Conservation (phyloP, 1,139 yeast genomes). For the Pichia kudriavzevii region DNA sequence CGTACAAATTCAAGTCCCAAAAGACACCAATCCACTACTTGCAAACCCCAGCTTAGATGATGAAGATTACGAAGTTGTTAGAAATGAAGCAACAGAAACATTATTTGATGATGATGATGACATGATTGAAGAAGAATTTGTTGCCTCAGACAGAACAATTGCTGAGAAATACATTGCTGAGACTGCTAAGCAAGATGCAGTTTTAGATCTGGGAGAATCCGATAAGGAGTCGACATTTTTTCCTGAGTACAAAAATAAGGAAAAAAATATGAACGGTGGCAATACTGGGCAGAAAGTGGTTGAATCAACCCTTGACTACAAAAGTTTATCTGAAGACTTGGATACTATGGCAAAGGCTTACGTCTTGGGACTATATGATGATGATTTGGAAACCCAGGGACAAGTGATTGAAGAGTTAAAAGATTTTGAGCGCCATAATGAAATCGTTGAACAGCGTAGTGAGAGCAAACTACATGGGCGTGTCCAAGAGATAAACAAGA, state of each 20-base stretch:
- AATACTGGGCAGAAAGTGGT: slow-evolving; percentile 15
- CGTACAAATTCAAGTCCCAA: slow-evolving; percentile 13
- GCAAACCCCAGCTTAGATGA: slow-evolving; percentile 13
- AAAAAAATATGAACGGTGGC: too few species aligned
- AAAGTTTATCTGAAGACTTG: slow-evolving; percentile 35
- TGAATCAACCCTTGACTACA: slow-evolving; percentile 35
- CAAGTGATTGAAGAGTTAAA: slow-evolving; percentile 46
- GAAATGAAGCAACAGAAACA: slow-evolving; percentile 18
- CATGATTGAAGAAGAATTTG: slow-evolving; percentile 9
- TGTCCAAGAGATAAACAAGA: slow-evolving; percentile 44
- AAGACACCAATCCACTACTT: slow-evolving; percentile 18
- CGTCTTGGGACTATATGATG: slow-evolving; percentile 52
- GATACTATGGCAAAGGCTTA: slow-evolving; percentile 59
- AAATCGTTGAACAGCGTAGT: slow-evolving; percentile 34
- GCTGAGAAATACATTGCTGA: slow-evolving; percentile 10
- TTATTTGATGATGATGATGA: slow-evolving; percentile 19
- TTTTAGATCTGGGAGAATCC: not conserved
- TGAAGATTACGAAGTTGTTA: slow-evolving; percentile 19
- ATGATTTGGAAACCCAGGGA: slow-evolving; percentile 50
- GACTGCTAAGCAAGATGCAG: not conserved
- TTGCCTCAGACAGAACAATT: slow-evolving; percentile 1
- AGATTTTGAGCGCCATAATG: slow-evolving; percentile 50
- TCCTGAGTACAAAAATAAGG: slow-evolving; percentile 8
- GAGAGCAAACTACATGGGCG: slow-evolving; percentile 12
- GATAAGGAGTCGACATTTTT: too few species aligned